Evolutionary conservation across 768 basidiomycete genomes (phyloP).

Genomic region (Amanita rimosa): DNA sequence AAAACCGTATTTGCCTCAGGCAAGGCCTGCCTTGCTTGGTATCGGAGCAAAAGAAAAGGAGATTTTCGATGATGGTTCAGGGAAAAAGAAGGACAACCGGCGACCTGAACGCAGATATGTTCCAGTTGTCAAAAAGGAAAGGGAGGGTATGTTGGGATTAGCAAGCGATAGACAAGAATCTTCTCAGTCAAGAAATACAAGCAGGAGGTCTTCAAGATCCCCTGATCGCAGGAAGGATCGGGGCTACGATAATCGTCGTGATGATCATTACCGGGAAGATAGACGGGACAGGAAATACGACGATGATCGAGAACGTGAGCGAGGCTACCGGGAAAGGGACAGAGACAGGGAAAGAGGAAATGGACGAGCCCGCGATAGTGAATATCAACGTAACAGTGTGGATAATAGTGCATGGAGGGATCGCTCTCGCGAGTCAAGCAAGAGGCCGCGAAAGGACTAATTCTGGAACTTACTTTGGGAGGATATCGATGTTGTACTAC

Average conservation of each 20-base stretch:
- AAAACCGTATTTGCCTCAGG: constrained; percentile 72
- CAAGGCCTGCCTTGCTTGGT: constrained; percentile 80
- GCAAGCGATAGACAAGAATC: constrained; percentile 17
- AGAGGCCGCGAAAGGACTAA: neutral
- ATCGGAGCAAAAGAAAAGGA: constrained; percentile 90
- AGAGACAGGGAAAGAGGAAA: constrained; percentile 13
- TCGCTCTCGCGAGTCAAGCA: constrained; percentile 5
- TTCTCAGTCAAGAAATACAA: constrained; percentile 28
- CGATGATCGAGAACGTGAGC: constrained; percentile 9
- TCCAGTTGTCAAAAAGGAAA: constrained; percentile 69
- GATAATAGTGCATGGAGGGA: constrained; percentile 8
- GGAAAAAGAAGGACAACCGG: constrained; percentile 30
- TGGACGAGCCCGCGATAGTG: constrained; percentile 20
- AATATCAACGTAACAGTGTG: constrained; percentile 20
- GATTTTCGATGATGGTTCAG: constrained; percentile 56
- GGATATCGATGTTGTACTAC: neutral
- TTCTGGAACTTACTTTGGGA: neutral
- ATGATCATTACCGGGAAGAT: constrained; percentile 4
- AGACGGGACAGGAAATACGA: constrained; percentile 11
- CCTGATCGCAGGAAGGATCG: constrained; percentile 27
- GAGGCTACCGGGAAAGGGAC: constrained; percentile 10
- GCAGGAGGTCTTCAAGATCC: constrained; percentile 41
- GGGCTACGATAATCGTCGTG: constrained; percentile 18
- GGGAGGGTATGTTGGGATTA: constrained; percentile 21
- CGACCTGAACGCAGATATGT: constrained; percentile 70